These are phyloP conservation scores for Fusarium avenaceum DNA, from an alignment of 2,329 filamentous ascomycete species.

Conservation along the genomic window DNA sequence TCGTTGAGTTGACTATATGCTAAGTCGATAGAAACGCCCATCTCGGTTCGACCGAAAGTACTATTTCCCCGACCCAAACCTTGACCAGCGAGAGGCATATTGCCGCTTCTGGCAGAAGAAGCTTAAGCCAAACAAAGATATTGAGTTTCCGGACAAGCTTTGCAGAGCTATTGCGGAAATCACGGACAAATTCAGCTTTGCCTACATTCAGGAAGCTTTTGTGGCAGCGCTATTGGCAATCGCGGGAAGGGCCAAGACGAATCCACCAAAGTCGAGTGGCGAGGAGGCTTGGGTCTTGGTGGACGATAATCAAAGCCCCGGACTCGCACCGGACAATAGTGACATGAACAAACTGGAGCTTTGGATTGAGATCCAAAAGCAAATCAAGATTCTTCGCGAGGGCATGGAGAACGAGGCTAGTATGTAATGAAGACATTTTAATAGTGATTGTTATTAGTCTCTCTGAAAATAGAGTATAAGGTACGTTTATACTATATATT, in stretches of 20 bases:
- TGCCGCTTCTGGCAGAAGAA: slow-evolving; percentile 7
- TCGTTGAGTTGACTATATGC: fast-evolving
- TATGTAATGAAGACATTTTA: no score
- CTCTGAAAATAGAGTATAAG: no score
- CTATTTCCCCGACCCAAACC: slow-evolving; percentile 4
- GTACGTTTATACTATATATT: no score
- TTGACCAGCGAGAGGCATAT: slow-evolving; percentile 10
- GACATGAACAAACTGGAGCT: not conserved
- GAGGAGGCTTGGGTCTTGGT: not conserved
- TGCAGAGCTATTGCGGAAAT: slow-evolving; percentile 4
- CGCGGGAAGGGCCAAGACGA: not conserved
- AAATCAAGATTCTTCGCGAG: slow-evolving; percentile 5
- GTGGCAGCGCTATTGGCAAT: slow-evolving; percentile 2
- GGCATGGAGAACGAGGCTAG: not conserved
- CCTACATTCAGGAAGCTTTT: slow-evolving; percentile 9
- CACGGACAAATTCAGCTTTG: slow-evolving; percentile 12
- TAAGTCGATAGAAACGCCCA: not conserved
- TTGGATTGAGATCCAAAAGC: slow-evolving; percentile 8
- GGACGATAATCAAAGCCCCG: not conserved
- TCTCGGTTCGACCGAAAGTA: slow-evolving; percentile 14
- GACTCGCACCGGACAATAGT: not conserved
- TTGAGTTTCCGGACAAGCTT: not conserved
- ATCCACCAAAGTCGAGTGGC: not conserved
- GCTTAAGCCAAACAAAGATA: not conserved
- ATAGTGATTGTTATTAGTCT: no score